Conservation (phyloP, 257 asterid genomes). For the Phtheirospermum japonicum region DNA sequence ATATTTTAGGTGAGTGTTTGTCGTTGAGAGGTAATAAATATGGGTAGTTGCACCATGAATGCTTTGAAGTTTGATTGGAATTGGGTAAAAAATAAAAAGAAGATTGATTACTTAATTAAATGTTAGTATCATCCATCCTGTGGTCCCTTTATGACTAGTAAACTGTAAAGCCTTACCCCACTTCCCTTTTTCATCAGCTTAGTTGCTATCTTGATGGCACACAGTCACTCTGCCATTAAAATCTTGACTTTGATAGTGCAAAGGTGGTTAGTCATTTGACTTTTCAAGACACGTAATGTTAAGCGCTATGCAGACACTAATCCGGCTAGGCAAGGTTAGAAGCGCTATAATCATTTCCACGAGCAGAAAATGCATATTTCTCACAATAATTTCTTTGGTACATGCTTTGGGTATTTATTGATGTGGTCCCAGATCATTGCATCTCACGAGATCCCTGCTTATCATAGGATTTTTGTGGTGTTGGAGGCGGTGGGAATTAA, state of each 20-base stretch:
- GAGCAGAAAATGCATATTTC: background rate
- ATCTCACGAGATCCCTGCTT: slow-evolving; percentile 33
- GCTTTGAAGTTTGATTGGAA: slow-evolving; percentile 26
- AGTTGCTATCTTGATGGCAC: too few species aligned
- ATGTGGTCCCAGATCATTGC: slow-evolving; percentile 11
- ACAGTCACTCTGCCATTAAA: background rate
- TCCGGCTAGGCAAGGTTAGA: too few species aligned
- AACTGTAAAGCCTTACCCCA: too few species aligned
- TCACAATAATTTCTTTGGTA: background rate
- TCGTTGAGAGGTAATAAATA: slow-evolving; percentile 48
- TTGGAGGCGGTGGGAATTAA: background rate
- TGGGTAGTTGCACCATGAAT: slow-evolving; percentile 69
- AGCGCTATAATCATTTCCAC: slow-evolving; percentile 19
- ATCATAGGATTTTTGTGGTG: slow-evolving; percentile 20
- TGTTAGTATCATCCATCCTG: too few species aligned
- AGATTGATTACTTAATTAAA: too few species aligned
- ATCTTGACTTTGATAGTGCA: background rate
- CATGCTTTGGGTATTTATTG: background rate
- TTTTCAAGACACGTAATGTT: too few species aligned
- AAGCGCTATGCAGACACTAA: background rate
- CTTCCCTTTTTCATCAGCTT: too few species aligned
- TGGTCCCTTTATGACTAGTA: too few species aligned
- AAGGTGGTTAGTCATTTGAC: too few species aligned
- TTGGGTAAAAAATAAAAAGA: background rate
- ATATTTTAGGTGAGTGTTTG: slow-evolving; percentile 23